These are phyloP conservation scores for Thermomucor indicae-seudaticae DNA, from an alignment of 371 early-diverging fungal species.

Conservation along the genomic window DNA sequence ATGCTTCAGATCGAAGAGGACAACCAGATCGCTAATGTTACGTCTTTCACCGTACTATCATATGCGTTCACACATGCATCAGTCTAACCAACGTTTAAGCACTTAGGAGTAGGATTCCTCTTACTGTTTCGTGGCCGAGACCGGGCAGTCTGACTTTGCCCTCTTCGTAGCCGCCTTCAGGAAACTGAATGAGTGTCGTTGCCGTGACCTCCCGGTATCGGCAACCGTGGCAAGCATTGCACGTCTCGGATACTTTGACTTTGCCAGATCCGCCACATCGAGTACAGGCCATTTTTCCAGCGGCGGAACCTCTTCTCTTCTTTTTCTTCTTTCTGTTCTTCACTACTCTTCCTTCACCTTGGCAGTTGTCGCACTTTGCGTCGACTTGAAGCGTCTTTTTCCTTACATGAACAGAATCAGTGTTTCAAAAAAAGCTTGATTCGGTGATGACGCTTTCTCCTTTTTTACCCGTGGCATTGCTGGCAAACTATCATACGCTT, in stretches of 20 bases:
- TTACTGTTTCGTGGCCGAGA: conserved; percentile 1
- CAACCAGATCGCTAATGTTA: conserved; percentile 64
- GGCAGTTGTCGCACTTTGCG: conserved; percentile 22
- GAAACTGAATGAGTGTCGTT: neutral
- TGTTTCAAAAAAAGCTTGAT: no score
- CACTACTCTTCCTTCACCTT: conserved; percentile 24
- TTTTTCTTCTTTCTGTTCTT: conserved; percentile 5
- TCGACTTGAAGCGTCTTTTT: conserved; percentile 35
- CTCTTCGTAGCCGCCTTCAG: neutral
- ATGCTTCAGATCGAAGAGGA: conserved; percentile 75
- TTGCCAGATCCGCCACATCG: neutral
- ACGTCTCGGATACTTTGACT: neutral
- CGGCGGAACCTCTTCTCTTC: neutral
- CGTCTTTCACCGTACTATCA: neutral
- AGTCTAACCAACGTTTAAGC: no score
- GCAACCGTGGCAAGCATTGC: neutral
- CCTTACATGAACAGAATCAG: no score
- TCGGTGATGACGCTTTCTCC: neutral
- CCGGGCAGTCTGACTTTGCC: conserved; percentile 1
- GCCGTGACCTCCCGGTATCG: neutral
- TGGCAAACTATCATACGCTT: conserved; percentile 48
- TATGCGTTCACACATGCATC: no score
- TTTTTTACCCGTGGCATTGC: conserved; percentile 51
- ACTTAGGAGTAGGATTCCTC: no score
- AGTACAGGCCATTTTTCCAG: neutral